These are phyloP conservation scores for Babesia gibsoni DNA, from an alignment of 169 alveolate species.

Conservation along the genomic window DNA sequence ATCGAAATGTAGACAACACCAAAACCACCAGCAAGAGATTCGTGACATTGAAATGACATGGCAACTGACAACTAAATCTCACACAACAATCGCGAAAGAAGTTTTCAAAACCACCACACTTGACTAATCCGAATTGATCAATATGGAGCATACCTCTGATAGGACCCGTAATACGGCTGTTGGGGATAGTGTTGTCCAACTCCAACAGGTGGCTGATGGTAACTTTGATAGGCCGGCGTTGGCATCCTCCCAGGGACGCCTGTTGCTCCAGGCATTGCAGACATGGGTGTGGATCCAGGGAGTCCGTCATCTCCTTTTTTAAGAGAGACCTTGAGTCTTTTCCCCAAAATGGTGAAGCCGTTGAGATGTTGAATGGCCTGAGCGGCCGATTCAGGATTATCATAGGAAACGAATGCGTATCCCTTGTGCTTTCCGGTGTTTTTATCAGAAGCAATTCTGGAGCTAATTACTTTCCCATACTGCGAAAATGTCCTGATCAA, in stretches of 20 bases:
- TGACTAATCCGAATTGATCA: conserved; percentile 2
- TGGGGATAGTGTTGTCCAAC: conserved; percentile 20
- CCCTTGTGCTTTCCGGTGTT: conserved; percentile 87
- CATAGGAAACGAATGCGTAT: conserved; percentile 88
- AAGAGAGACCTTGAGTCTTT: conserved; percentile 82
- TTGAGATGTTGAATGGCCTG: conserved; percentile 86
- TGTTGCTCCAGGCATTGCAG: background rate
- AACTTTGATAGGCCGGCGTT: conserved; percentile 38
- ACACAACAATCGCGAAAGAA: background rate
- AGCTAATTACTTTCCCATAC: conserved; percentile 85
- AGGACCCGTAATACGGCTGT: conserved; percentile 47
- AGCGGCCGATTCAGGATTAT: conserved; percentile 82
- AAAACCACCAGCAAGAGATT: too few species aligned
- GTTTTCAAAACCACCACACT: conserved; percentile 1
- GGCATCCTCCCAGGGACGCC: background rate
- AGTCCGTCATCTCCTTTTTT: conserved; percentile 84
- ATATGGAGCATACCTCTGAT: conserved; percentile 59
- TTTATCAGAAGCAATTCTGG: conserved; percentile 87
- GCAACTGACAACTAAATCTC: conserved; percentile 1
- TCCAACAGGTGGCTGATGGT: conserved; percentile 1
- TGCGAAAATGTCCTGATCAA: conserved; percentile 79
- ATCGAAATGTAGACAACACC: too few species aligned
- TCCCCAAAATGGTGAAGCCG: conserved; percentile 82
- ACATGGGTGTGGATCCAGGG: conserved; percentile 19
- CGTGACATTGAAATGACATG: too few species aligned